These are phyloP conservation scores for Plasmodiophora brassicae DNA, from an alignment of 208 protist species.

Conservation along the genomic window DNA sequence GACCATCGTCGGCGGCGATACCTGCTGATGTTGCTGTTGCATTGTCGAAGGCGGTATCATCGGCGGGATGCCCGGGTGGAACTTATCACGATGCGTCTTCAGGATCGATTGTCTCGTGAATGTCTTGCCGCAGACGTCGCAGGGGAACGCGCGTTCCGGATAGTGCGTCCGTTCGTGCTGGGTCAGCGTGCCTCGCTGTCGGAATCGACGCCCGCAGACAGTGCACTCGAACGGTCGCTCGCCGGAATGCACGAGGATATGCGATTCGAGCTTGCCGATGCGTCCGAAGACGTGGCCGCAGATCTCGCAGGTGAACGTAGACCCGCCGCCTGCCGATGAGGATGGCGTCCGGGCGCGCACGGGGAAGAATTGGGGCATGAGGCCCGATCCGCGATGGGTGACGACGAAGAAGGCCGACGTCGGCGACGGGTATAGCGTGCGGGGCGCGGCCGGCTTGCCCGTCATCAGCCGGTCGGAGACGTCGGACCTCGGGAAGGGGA, in stretches of 20 bases:
- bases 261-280: neutral
- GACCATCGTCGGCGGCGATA: no score
- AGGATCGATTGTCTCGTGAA: slow-evolving; percentile 6
- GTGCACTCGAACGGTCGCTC: slow-evolving; percentile 7
- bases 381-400: no score
- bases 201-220: slow-evolving; percentile 1
- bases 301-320: no score
- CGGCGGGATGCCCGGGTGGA: neutral
- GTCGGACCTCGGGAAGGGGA: no score
- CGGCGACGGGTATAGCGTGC: no score
- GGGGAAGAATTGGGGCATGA: no score
- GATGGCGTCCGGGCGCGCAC: no score
- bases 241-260: neutral
- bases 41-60: neutral
- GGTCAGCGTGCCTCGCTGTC: neutral
- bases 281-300: neutral
- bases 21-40: no score
- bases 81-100: neutral
- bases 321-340: no score
- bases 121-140: neutral
- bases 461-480: no score
- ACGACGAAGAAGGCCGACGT: no score
- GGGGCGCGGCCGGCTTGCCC: no score
- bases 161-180: slow-evolving; percentile 22
- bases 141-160: neutral